These are phyloP conservation scores for Mycotypha africana DNA, from an alignment of 371 early-diverging fungal species.

Conservation along the genomic window DNA sequence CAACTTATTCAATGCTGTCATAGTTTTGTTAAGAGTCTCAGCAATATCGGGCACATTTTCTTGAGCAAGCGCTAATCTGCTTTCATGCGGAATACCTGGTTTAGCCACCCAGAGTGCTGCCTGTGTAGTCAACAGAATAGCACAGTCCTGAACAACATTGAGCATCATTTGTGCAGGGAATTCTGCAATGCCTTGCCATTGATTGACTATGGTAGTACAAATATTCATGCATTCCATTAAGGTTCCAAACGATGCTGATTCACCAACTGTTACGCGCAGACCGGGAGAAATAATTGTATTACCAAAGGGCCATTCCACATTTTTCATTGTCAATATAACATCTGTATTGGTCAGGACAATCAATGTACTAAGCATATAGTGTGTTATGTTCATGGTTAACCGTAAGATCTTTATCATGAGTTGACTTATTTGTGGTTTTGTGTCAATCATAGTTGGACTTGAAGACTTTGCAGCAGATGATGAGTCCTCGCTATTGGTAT, in stretches of 20 bases:
- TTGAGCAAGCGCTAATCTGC: conserved; percentile 20
- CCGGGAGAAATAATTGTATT: conserved; percentile 28
- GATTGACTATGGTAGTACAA: conserved; percentile 14
- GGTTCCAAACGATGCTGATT: conserved; percentile 27
- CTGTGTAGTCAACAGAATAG: conserved; percentile 25
- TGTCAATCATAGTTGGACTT: neutral
- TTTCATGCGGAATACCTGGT: conserved; percentile 20
- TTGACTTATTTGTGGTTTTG: neutral
- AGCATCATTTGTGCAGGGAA: conserved; percentile 3
- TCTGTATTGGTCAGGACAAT: conserved; percentile 20
- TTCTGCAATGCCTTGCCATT: conserved; percentile 9
- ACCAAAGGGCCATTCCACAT: conserved; percentile 30
- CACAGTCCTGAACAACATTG: conserved; percentile 22
- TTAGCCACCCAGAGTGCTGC: conserved; percentile 28
- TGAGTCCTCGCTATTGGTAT: neutral
- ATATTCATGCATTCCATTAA: conserved; percentile 27
- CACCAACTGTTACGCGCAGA: conserved; percentile 6
- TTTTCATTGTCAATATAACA: conserved; percentile 9
- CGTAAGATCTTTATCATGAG: conserved; percentile 8
- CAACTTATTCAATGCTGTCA: conserved; percentile 8
- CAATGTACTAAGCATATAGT: conserved; percentile 14
- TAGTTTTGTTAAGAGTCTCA: conserved; percentile 12
- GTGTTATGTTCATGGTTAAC: conserved; percentile 2
- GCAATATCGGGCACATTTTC: conserved; percentile 24
- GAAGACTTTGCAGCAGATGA: neutral